Evolutionary conservation across 768 basidiomycete genomes (phyloP), one percentile per base, ranked within the genome.

Genomic region (Podaxis sp.): DNA sequence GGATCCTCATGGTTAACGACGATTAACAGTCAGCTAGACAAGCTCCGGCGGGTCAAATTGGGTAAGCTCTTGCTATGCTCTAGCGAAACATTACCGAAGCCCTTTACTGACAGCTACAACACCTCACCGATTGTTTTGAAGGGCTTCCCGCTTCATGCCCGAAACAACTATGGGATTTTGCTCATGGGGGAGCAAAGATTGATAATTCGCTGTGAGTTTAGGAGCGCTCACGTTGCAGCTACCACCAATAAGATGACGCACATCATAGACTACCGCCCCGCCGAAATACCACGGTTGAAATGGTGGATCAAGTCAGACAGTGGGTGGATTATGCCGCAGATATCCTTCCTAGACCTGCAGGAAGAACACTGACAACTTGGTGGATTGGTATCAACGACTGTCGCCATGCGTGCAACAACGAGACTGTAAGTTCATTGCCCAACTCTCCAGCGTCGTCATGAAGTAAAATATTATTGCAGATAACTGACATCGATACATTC

Each of bases 81-180:
- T 7, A 1, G 13, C 12, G 3, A 33, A 1, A 1, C 0, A 36
- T 51, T 33, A 12, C 17, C 51, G 15, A n/a, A 50, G 24, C 20
- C 17, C 1, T 24, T 2, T 1, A 5, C 33, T 13, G 36, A 50
- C 15, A 60, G 59, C 26, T 52, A 15, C 37, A 60, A 30, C 53
- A 44, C 2, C 50, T 60, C 26, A 60, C 59, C 3, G 50, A 17
- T n/a, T 60, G 59, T 13, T 60, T 53, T 33, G 24, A 41, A 24
- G 59, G 59, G 22, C 22, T 60, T n/a, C 52, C 59, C 4, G 3
- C 41, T 20, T n/a, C 17, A 13, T 53, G 59, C 26, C 51, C 51
- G 17, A 51, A 40, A n/a, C 59, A 60, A 41, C 11, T 60, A 5
- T 60, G 59, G 59, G 26, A 53, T 44, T 60, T 60, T 33, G 59